phyloP scores from a whole-genome alignment of 139 green algal species.

The Chlamydomonas eustigma region DNA sequence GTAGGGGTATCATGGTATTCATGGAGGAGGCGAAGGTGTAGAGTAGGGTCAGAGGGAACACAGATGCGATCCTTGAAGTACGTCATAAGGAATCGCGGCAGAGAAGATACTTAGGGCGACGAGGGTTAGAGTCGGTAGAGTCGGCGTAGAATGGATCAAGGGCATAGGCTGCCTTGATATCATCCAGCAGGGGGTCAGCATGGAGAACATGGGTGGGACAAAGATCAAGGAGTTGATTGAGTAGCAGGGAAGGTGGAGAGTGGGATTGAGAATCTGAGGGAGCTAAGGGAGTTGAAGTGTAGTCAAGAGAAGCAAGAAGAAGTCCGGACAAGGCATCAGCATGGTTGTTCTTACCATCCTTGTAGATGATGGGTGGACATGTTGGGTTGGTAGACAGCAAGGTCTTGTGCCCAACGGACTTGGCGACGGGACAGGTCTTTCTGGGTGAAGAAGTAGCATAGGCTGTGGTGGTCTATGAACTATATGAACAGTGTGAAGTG shows the following conservation, averaged over 20 bases:
- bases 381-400: constrained; percentile 26
- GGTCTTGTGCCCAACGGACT: constrained; percentile 32
- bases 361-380: constrained; percentile 31
- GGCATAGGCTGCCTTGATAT: background rate
- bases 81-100: background rate
- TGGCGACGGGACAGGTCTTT: constrained; percentile 23
- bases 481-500: constrained; percentile 23
- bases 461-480: constrained; percentile 26
- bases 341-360: constrained; percentile 25
- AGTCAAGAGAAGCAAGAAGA: constrained; percentile 18
- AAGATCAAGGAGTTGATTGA: background rate
- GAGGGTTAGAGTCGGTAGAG: constrained; percentile 10
- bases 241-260: no score
- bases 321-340: constrained; percentile 38
- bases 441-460: constrained; percentile 34
- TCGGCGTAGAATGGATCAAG: background rate
- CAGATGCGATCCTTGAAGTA: constrained; percentile 7
- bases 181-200: constrained; percentile 2
- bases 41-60: constrained; percentile 1
- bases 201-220: constrained; percentile 1
- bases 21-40: constrained; percentile 6
- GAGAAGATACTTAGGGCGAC: background rate
- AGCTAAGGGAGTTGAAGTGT: background rate
- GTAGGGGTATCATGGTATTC: constrained; percentile 8
- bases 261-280: no score